Base-by-base conservation (phyloP, 2,329 filamentous ascomycete species). In the Aspergillus sp. region DNA sequence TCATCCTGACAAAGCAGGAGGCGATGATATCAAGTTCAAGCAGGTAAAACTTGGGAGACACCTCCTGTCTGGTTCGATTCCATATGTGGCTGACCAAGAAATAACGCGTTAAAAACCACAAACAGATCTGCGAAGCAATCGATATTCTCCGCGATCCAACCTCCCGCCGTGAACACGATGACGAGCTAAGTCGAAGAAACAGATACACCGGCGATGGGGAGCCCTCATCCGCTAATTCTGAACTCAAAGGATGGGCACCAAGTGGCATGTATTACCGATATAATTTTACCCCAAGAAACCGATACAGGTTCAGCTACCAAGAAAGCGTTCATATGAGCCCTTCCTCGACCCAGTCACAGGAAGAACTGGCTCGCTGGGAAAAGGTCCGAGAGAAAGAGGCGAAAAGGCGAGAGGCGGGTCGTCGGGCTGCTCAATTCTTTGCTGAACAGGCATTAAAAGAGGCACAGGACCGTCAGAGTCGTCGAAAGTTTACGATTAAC, bases 1-100 rank as follows among this genome's bases (percentile, higher is more conserved):
- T 49, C 71, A 74, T 45, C 72, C 72, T 2, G 72, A 75, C 60
- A 74, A 75, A 56, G 54, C 60, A 39, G 63, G 62, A 18, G 51
- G 55, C 4, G 55, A 57, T 36, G 54, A 62, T 15, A 54, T 36
- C 9, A 48, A 61, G 18, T 72, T 30, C 26, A 9, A 30, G 9
- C 26, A 30, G 26, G 26, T 30, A 30, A 30, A 30, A 11, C 9
- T 11, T 30, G 26, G 4, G 26, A 30, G 26, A 9, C 26, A 9
- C 26, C 9, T 30, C 26, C 26, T 30, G 8, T 30, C 26, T 9
- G 8, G 26, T 11, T 36, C 12, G 5, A 45, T 32, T 26, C 30
- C 36, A 30, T 57, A 36, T 34, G 38, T 48, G 26, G 22, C 34
- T 32, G 13, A 24, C 34, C 11, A 30, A 17, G 5, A 11, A 50